Evolutionary conservation across 1,139 yeast species (phyloP).

Genomic region (Yamadazyma mexicana): DNA sequence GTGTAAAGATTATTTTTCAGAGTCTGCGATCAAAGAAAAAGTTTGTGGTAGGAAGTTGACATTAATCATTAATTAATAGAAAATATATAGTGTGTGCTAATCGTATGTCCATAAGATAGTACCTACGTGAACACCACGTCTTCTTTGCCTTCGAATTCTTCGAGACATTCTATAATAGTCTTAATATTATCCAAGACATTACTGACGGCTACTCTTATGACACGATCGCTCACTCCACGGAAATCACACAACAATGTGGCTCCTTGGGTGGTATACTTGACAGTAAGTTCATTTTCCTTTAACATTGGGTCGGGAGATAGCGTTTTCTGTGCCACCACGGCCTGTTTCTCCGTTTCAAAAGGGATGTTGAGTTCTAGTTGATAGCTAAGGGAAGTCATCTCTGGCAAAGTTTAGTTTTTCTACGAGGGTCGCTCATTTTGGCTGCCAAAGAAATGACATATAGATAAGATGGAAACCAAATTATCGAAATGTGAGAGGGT

Average conservation of each 20-base stretch:
- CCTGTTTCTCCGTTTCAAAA: conserved; percentile 58
- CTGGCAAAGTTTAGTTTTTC: neutral
- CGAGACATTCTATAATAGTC: conserved; percentile 67
- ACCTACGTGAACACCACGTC: conserved; percentile 17
- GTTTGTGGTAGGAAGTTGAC: neutral
- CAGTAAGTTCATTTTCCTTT: conserved; percentile 59
- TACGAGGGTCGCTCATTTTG: neutral
- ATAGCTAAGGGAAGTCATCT: conserved; percentile 1
- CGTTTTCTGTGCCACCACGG: conserved; percentile 58
- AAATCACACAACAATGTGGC: conserved; percentile 42
- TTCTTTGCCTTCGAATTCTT: conserved; percentile 52
- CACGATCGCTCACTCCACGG: conserved; percentile 60
- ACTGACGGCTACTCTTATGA: conserved; percentile 69
- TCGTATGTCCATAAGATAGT: neutral
- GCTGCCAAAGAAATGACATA: neutral
- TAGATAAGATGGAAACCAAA: too few species aligned
- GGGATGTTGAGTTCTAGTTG: conserved; percentile 46
- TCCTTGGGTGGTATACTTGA: conserved; percentile 34
- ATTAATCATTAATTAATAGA: neutral
- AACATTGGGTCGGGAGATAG: conserved; percentile 79
- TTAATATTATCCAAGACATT: conserved; percentile 64
- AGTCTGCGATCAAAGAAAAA: too few species aligned
- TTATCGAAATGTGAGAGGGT: neutral
- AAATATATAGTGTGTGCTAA: neutral
- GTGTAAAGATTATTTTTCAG: conserved; percentile 7